These are phyloP conservation scores for Herpetomonas tarakana DNA, from an alignment of 208 protist species.

Conservation along the genomic window DNA sequence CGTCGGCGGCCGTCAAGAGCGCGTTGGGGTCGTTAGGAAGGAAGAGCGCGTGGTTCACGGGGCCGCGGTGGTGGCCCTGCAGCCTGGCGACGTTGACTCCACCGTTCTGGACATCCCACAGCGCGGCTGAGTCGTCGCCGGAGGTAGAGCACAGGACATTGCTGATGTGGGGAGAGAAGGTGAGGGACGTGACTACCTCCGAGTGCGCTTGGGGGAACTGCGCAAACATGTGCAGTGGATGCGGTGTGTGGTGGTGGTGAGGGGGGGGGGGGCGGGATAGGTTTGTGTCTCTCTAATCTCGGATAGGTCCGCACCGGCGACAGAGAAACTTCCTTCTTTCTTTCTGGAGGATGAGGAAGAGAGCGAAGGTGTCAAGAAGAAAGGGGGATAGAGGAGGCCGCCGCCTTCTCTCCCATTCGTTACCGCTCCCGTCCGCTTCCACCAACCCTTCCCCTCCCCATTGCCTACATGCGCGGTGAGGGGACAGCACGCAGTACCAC, in stretches of 20 bases:
- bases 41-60: constrained; percentile 78
- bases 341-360: too few species aligned
- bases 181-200: constrained; percentile 73
- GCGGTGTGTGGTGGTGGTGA: constrained; percentile 1
- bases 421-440: too few species aligned
- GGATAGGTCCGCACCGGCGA: too few species aligned
- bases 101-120: constrained; percentile 60
- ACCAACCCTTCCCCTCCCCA: too few species aligned
- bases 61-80: constrained; percentile 44
- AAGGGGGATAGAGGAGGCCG: too few species aligned
- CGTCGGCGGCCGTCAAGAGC: constrained; percentile 74
- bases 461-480: too few species aligned
- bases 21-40: constrained; percentile 25
- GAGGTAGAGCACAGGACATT: constrained; percentile 76
- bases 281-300: too few species aligned
- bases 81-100: constrained; percentile 16
- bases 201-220: constrained; percentile 55
- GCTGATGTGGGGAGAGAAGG: constrained; percentile 47
- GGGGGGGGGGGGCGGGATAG: too few species aligned
- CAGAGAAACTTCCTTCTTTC: too few species aligned
- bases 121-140: constrained; percentile 74
- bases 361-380: too few species aligned
- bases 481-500: too few species aligned
- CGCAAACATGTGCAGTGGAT: constrained; percentile 26
- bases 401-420: too few species aligned